Percentiles rank a stretch among this genome's conserved stretches.
Conservation (phyloP, 2,329 filamentous ascomycete genomes). For the Sphaerulina populicola region DNA sequence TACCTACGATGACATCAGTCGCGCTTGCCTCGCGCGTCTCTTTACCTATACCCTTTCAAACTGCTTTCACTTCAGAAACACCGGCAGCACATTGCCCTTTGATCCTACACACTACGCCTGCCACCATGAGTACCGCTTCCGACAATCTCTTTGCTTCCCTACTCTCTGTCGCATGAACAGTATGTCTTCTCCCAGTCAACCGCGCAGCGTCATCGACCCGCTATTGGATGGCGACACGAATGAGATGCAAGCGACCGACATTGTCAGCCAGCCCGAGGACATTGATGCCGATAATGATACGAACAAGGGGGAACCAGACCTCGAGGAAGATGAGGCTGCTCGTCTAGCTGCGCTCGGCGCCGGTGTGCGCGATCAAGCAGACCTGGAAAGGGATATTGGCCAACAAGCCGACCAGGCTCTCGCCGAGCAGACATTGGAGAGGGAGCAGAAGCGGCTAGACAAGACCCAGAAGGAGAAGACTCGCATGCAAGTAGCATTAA, state of each 20-base stretch:
- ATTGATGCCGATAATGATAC: not conserved
- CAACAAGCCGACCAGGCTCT: conserved; percentile 55
- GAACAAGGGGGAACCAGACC: conserved; percentile 1
- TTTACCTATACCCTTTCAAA: not conserved
- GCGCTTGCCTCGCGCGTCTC: not conserved
- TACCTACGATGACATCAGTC: conserved; percentile 1
- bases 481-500: conserved; percentile 58
- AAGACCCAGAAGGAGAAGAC: conserved; percentile 46
- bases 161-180: not conserved
- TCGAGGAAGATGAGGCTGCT: conserved; percentile 32
- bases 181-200: not conserved
- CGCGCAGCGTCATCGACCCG: not conserved
- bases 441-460: conserved; percentile 55
- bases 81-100: not conserved
- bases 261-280: not conserved
- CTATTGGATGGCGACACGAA: not conserved
- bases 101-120: not conserved
- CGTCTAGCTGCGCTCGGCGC: conserved; percentile 34
- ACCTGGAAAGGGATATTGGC: conserved; percentile 79
- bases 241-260: not conserved
- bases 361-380: conserved; percentile 70
- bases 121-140: conserved; percentile 7
- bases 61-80: no score
- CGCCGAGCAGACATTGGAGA: conserved; percentile 54
- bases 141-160: not conserved